These are phyloP conservation scores for Macroventuria anomochaeta DNA, from an alignment of 2,329 filamentous ascomycete genomes.

Conservation along the genomic window DNA sequence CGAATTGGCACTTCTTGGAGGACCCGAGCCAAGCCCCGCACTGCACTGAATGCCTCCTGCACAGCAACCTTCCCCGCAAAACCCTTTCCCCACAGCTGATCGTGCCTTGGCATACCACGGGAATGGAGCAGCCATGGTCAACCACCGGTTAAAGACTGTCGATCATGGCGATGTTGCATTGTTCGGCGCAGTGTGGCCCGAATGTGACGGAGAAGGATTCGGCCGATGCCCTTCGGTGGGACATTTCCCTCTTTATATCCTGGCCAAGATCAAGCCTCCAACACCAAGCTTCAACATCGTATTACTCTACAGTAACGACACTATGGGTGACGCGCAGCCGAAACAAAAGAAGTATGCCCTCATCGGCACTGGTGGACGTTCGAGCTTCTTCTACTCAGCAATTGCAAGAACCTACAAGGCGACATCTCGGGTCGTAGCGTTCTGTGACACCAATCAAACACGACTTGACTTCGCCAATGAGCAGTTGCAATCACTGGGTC, in stretches of 20 bases:
- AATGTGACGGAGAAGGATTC: slow-evolving; percentile 12
- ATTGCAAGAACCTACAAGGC: slow-evolving; percentile 60
- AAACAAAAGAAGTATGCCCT: slow-evolving; percentile 56
- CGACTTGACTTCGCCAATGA: slow-evolving; percentile 64
- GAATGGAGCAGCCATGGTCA: not conserved
- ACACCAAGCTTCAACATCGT: not conserved
- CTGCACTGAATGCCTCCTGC: not conserved
- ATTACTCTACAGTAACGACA: not conserved
- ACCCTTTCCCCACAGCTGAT: not conserved
- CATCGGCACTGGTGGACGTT: slow-evolving; percentile 65
- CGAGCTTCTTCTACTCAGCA: slow-evolving; percentile 67
- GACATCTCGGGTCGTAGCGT: slow-evolving; percentile 61
- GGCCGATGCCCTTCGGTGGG: slow-evolving; percentile 15
- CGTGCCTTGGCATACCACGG: not conserved
- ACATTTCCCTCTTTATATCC: slow-evolving; percentile 15
- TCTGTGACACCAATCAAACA: slow-evolving; percentile 68
- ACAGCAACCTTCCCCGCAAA: slow-evolving; percentile 2
- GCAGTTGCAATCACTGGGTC: slow-evolving; percentile 56
- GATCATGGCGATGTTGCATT: not conserved
- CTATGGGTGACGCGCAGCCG: slow-evolving; percentile 17
- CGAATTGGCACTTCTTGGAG: not conserved
- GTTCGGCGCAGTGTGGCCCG: slow-evolving; percentile 15
- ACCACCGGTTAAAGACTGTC: not conserved
- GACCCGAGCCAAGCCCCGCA: not conserved
- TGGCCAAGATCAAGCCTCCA: not conserved